Conservation (phyloP, 2,329 filamentous ascomycete species). For the Sclerotiophoma versabilis region DNA sequence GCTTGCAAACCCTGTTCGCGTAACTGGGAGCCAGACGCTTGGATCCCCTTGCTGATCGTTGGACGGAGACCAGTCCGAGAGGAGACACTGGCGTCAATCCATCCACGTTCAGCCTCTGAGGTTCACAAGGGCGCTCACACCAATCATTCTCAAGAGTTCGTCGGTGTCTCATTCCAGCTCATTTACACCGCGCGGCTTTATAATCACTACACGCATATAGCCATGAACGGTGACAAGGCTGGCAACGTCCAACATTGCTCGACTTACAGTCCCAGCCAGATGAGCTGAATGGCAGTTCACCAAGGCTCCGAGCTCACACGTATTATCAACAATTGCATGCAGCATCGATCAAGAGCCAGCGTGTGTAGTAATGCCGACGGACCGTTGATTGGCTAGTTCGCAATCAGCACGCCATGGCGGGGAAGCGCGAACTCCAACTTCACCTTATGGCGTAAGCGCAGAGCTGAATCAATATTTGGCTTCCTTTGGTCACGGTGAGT, state of each 20-base stretch:
- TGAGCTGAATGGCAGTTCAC: neutral
- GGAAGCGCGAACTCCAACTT: slow-evolving; percentile 9
- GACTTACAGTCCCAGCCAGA: neutral
- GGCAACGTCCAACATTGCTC: neutral
- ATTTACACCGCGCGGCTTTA: neutral
- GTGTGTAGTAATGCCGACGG: neutral
- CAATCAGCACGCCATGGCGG: slow-evolving; percentile 9
- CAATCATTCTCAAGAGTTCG: neutral
- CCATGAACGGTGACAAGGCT: neutral
- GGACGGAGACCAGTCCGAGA: slow-evolving; percentile 7
- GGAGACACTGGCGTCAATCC: slow-evolving; percentile 1
- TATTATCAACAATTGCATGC: neutral
- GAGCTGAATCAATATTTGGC: neutral
- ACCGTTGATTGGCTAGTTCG: neutral
- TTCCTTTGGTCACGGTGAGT: neutral
- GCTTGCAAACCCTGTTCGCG: slow-evolving; percentile 5
- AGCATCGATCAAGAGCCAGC: slow-evolving; percentile 1
- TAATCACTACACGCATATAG: neutral
- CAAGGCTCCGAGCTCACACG: neutral
- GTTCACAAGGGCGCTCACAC: neutral
- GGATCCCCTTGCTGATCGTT: slow-evolving; percentile 14
- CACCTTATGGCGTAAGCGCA: slow-evolving; percentile 1
- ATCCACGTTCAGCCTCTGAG: neutral
- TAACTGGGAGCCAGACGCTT: neutral
- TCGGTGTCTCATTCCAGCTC: neutral